Evolutionary conservation across 2,329 filamentous ascomycete species (phyloP).

Genomic region (Tolypocladium pustulatum): DNA sequence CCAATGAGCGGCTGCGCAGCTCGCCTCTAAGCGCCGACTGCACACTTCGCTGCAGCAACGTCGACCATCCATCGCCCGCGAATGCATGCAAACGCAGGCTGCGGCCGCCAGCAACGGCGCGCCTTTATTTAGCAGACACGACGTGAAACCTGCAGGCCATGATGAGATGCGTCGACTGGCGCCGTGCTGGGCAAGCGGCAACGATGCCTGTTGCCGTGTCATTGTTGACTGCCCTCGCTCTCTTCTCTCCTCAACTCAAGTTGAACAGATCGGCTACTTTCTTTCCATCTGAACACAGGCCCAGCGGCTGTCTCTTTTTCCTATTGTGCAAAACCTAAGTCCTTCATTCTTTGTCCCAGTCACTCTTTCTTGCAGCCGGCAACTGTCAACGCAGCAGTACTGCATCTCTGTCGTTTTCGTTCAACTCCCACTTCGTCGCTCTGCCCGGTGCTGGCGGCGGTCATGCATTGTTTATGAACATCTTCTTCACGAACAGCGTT

Average conservation of each 20-base stretch:
- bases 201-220: not conserved
- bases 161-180: not conserved
- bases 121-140: conserved; percentile 1
- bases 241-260: not conserved
- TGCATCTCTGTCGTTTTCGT: not conserved
- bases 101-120: not conserved
- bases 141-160: not conserved
- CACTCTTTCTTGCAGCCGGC: not conserved
- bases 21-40: conserved; percentile 27
- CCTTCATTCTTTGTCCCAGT: not conserved
- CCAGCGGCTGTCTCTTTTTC: not conserved
- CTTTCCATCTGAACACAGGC: not conserved
- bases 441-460: not conserved
- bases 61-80: conserved; percentile 1
- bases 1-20: conserved; percentile 14
- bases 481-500: not conserved
- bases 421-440: not conserved
- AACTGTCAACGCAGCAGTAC: not conserved
- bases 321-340: not conserved
- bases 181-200: not conserved
- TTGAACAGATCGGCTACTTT: not conserved
- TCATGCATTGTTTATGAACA: not conserved
- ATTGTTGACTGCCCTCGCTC: conserved; percentile 2
- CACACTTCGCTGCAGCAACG: conserved; percentile 12
- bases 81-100: conserved; percentile 1